phyloP scores from a whole-genome alignment of 768 basidiomycete genomes.

The Leucosporidium yakuticum region DNA sequence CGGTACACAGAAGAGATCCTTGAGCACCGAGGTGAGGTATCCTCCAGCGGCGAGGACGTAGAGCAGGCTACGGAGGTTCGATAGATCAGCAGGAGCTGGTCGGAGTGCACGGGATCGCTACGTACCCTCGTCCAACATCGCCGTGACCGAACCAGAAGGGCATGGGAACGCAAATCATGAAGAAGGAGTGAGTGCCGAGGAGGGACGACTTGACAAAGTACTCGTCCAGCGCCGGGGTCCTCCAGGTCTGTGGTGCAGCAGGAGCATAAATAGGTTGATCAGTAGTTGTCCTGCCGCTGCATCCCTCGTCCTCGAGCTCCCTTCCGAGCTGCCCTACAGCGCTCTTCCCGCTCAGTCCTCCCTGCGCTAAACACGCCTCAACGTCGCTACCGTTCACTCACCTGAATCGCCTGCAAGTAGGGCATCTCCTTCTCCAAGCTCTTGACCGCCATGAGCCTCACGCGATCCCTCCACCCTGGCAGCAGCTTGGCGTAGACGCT shows the following conservation, averaged over 20 bases:
- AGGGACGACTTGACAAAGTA: conserved; percentile 80
- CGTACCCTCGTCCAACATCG: conserved; percentile 67
- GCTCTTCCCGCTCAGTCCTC: background rate
- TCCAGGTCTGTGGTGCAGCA: background rate
- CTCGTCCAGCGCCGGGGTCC: conserved; percentile 18
- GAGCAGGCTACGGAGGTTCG: conserved; percentile 11
- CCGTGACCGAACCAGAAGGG: conserved; percentile 82
- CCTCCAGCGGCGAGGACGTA: conserved; percentile 50
- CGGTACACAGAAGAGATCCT: conserved; percentile 79
- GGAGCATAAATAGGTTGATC: too few species aligned
- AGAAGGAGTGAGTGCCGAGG: conserved; percentile 71
- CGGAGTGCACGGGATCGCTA: conserved; percentile 17
- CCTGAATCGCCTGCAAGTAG: background rate
- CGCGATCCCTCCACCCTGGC: too few species aligned
- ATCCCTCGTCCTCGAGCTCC: background rate
- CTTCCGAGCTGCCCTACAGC: background rate
- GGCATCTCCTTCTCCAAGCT: conserved; percentile 9
- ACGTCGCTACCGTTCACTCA: background rate
- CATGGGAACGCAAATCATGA: conserved; percentile 79
- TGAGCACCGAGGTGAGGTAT: conserved; percentile 77
- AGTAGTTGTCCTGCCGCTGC: too few species aligned
- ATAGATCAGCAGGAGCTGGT: background rate
- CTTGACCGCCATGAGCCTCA: too few species aligned
- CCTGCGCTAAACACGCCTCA: too few species aligned
- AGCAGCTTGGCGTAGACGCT: too few species aligned